These are phyloP conservation scores for Neurospora sp. DNA, from an alignment of 495 filamentous ascomycete species.

Conservation along the genomic window DNA sequence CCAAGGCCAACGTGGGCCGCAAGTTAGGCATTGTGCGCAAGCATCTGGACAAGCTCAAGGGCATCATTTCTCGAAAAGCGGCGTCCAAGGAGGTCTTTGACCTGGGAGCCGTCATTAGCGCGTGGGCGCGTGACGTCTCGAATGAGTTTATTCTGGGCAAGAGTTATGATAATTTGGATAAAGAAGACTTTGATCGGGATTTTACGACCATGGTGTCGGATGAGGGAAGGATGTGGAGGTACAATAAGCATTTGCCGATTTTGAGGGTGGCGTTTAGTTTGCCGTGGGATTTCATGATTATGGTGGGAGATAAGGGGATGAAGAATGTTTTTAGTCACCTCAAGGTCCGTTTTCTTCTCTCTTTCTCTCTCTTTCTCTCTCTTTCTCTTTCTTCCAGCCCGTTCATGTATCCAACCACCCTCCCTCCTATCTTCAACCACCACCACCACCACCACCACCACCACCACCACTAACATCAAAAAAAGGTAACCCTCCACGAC, in stretches of 20 bases:
- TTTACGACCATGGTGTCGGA: slow-evolving; percentile 7
- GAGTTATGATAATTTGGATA: slow-evolving; percentile 17
- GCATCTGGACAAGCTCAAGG: slow-evolving; percentile 18
- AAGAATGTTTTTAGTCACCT: slow-evolving; percentile 15
- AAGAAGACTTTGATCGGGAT: slow-evolving; percentile 16
- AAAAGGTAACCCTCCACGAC: background rate
- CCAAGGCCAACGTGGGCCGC: slow-evolving; percentile 15
- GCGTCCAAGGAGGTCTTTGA: slow-evolving; percentile 11
- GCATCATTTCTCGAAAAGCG: slow-evolving; percentile 11
- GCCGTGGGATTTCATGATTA: slow-evolving; percentile 14
- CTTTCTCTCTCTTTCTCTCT: too few species aligned
- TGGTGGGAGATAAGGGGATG: slow-evolving; percentile 10
- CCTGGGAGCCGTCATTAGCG: slow-evolving; percentile 23
- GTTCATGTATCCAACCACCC: too few species aligned
- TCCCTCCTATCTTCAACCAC: too few species aligned
- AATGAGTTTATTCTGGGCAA: slow-evolving; percentile 21
- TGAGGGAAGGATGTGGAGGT: slow-evolving; percentile 16
- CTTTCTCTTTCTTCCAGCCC: too few species aligned
- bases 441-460: too few species aligned
- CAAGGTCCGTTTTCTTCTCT: slow-evolving; percentile 4
- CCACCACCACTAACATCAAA: too few species aligned
- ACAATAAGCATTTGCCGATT: slow-evolving; percentile 17
- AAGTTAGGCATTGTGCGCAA: slow-evolving; percentile 11
- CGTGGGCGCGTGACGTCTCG: slow-evolving; percentile 14
- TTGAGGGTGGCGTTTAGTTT: slow-evolving; percentile 17